Percentiles rank a stretch among this genome's conserved stretches.
phyloP scores from a whole-genome alignment of 495 filamentous ascomycete genomes.

The Penicillium steckii region DNA sequence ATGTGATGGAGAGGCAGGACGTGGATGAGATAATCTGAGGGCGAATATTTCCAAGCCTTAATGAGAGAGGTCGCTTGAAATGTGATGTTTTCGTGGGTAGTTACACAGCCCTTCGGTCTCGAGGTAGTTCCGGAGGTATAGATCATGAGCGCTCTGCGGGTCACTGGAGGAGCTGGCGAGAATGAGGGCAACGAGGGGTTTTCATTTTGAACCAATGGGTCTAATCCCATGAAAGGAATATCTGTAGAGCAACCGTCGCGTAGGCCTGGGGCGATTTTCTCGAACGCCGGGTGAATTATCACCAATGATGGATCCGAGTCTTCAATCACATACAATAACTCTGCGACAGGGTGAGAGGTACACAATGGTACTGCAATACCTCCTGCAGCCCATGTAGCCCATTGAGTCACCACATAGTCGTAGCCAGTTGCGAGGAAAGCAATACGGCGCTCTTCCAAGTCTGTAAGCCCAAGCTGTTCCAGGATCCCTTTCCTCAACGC shows the following conservation, averaged over 20 bases:
- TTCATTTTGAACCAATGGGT: slow-evolving; percentile 27
- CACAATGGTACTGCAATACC: slow-evolving; percentile 41
- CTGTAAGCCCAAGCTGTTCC: slow-evolving; percentile 40
- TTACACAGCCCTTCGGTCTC: slow-evolving; percentile 44
- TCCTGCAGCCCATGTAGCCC: slow-evolving; percentile 41
- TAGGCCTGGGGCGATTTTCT: slow-evolving; percentile 30
- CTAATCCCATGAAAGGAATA: slow-evolving; percentile 33
- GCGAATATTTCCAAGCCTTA: slow-evolving; percentile 36
- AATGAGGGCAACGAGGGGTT: slow-evolving; percentile 32
- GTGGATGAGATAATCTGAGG: slow-evolving; percentile 41
- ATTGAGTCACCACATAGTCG: slow-evolving; percentile 81
- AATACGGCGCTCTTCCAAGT: slow-evolving; percentile 72
- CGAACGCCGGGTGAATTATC: slow-evolving; percentile 40
- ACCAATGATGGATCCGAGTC: slow-evolving; percentile 45
- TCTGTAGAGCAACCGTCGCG: slow-evolving; percentile 26
- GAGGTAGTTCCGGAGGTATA: slow-evolving; percentile 49
- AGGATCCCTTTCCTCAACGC: slow-evolving; percentile 62
- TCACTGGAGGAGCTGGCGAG: slow-evolving; percentile 21
- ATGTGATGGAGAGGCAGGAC: slow-evolving; percentile 47
- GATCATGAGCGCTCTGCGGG: slow-evolving; percentile 43
- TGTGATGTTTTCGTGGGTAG: slow-evolving; percentile 44
- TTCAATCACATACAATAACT: slow-evolving; percentile 41
- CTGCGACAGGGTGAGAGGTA: slow-evolving; percentile 41
- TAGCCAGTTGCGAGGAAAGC: slow-evolving; percentile 88
- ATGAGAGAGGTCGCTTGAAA: slow-evolving; percentile 41